A percentile compares a stretch with the other conserved stretches of the same genome.
phyloP scores from a whole-genome alignment of 768 basidiomycete genomes.

The Collybia sordida region DNA sequence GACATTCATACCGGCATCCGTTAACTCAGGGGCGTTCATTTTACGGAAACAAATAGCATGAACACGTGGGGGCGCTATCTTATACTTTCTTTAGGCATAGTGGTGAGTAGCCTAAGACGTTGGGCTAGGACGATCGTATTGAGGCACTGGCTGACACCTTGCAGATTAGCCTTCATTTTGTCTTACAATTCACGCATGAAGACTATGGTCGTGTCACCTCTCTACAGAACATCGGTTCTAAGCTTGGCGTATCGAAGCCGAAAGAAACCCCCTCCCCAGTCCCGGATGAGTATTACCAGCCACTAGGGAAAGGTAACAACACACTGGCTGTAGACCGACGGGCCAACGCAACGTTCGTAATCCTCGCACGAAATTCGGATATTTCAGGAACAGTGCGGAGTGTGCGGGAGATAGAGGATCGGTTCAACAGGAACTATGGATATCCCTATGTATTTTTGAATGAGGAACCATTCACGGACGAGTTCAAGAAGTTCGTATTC shows the following conservation, averaged over 20 bases:
- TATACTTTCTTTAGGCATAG: conserved; percentile 12
- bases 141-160: background rate
- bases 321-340: conserved; percentile 15
- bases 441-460: conserved; percentile 93
- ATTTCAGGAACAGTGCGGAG: conserved; percentile 55
- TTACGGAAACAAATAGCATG: conserved; percentile 6
- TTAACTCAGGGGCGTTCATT: no score
- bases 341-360: conserved; percentile 41
- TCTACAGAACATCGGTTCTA: conserved; percentile 26
- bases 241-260: conserved; percentile 17
- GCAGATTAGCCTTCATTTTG: conserved; percentile 39
- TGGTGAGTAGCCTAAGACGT: conserved; percentile 12
- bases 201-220: conserved; percentile 45
- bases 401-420: conserved; percentile 74
- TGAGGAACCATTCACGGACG: conserved; percentile 73
- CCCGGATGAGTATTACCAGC: conserved; percentile 23
- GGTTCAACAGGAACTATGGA: conserved; percentile 74
- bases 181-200: conserved; percentile 44
- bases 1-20: no score
- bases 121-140: background rate
- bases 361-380: conserved; percentile 68
- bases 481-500: conserved; percentile 63
- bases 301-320: background rate
- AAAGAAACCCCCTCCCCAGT: conserved; percentile 21
- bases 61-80: conserved; percentile 17